Conservation (phyloP, 352 stramenopile species). For the Pilasporangium apinafurcum region DNA sequence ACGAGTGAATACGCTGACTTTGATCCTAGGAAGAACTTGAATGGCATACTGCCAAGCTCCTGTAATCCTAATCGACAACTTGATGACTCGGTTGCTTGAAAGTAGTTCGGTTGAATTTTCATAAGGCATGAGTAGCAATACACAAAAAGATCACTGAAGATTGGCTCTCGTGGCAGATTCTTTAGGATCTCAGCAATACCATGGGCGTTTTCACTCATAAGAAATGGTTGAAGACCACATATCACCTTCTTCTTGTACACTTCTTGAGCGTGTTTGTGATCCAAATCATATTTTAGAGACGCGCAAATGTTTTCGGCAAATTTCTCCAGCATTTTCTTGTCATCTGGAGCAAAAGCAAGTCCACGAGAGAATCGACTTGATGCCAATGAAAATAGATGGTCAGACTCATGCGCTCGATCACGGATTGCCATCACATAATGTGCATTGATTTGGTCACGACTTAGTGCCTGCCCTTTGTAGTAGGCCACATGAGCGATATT, state of each 20-base stretch:
- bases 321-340: slow-evolving; percentile 55
- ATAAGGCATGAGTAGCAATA: slow-evolving; percentile 55
- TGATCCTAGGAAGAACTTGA: slow-evolving; percentile 65
- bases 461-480: slow-evolving; percentile 58
- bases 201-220: slow-evolving; percentile 55
- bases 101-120: slow-evolving; percentile 47
- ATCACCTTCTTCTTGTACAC: slow-evolving; percentile 81
- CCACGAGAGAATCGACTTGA: slow-evolving; percentile 57
- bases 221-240: slow-evolving; percentile 49
- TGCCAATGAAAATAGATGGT: slow-evolving; percentile 74
- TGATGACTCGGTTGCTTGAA: slow-evolving; percentile 38
- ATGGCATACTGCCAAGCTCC: slow-evolving; percentile 54
- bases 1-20: slow-evolving; percentile 38
- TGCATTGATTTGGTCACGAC: slow-evolving; percentile 57
- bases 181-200: slow-evolving; percentile 80
- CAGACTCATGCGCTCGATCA: slow-evolving; percentile 55
- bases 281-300: slow-evolving; percentile 75
- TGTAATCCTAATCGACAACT: slow-evolving; percentile 36
- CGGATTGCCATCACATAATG: slow-evolving; percentile 68
- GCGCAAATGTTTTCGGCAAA: slow-evolving; percentile 79
- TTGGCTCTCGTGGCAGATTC: slow-evolving; percentile 59
- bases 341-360: slow-evolving; percentile 52
- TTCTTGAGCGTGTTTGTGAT: slow-evolving; percentile 52
- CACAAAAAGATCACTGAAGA: slow-evolving; percentile 78
- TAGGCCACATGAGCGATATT: slow-evolving; percentile 80